Percentiles rank a stretch among this genome's conserved stretches.
Conservation (phyloP, 495 filamentous ascomycete genomes). For the Penicillium salamii region DNA sequence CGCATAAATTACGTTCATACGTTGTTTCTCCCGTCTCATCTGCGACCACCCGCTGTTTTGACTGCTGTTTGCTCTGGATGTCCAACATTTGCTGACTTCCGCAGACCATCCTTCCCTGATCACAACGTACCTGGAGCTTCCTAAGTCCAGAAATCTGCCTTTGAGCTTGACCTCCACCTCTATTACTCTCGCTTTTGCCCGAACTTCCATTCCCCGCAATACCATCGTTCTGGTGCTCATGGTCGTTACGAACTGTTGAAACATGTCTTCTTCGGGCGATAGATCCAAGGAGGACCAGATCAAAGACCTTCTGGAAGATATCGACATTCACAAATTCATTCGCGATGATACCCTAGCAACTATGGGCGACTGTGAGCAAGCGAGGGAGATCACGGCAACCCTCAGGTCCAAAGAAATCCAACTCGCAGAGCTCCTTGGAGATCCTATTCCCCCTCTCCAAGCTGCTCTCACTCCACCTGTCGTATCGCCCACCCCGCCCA, state of each 20-base stretch:
- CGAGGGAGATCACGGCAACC: conserved; percentile 2
- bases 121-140: not conserved
- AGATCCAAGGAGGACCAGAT: conserved; percentile 14
- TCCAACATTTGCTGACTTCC: conserved; percentile 1
- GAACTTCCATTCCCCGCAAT: not conserved
- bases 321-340: conserved; percentile 34
- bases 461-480: not conserved
- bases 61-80: conserved; percentile 1
- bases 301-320: conserved; percentile 29
- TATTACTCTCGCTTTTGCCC: not conserved
- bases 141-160: not conserved
- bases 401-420: conserved; percentile 9
- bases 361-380: conserved; percentile 11
- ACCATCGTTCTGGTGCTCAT: not conserved
- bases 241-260: not conserved
- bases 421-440: conserved; percentile 12
- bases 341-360: conserved; percentile 29
- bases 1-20: not conserved
- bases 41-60: conserved; percentile 3
- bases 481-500: not conserved
- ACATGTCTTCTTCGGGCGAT: conserved; percentile 9
- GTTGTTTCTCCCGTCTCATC: conserved; percentile 1
- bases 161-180: not conserved
- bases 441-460: not conserved
- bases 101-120: not conserved